A percentile compares a stretch with the other conserved stretches of the same genome.
These are phyloP conservation scores for Echinosophora koreensis DNA, from an alignment of 306 rosid genomes.

Conservation along the genomic window DNA sequence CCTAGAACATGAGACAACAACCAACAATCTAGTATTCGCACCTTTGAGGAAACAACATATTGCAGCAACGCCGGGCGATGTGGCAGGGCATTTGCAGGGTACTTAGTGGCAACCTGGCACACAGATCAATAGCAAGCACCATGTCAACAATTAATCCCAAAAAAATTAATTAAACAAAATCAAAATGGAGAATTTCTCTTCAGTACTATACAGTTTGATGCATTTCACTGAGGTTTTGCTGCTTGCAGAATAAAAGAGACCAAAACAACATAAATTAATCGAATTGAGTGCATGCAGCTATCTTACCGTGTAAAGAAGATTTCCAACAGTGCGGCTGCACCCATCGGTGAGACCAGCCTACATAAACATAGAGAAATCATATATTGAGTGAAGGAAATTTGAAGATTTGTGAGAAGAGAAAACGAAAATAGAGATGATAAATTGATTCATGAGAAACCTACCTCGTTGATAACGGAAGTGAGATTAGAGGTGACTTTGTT, in stretches of 20 bases:
- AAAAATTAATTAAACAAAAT: slow-evolving; percentile 7
- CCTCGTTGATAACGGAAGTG: slow-evolving; percentile 84
- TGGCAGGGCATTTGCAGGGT: slow-evolving; percentile 79
- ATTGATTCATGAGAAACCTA: neutral
- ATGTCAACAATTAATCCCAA: neutral
- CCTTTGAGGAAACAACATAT: slow-evolving; percentile 81
- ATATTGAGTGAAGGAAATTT: neutral
- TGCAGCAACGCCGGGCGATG: slow-evolving; percentile 78
- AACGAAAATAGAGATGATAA: slow-evolving; percentile 4
- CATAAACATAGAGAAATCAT: slow-evolving; percentile 13
- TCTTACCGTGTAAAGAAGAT: slow-evolving; percentile 84
- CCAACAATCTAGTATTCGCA: slow-evolving; percentile 27
- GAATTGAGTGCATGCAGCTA: slow-evolving; percentile 17
- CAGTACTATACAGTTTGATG: neutral
- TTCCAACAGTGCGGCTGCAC: slow-evolving; percentile 76
- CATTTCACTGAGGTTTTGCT: neutral
- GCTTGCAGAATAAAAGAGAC: neutral
- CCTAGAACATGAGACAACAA: slow-evolving; percentile 10
- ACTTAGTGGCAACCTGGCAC: slow-evolving; percentile 91
- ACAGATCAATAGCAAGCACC: slow-evolving; percentile 18
- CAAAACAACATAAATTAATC: neutral
- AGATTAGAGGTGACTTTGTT: slow-evolving; percentile 87
- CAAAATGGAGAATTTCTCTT: neutral
- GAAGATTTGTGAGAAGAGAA: neutral
- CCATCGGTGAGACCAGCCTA: slow-evolving; percentile 86